phyloP scores from a whole-genome alignment of 352 stramenopile species.

The Pythium monospermum region DNA sequence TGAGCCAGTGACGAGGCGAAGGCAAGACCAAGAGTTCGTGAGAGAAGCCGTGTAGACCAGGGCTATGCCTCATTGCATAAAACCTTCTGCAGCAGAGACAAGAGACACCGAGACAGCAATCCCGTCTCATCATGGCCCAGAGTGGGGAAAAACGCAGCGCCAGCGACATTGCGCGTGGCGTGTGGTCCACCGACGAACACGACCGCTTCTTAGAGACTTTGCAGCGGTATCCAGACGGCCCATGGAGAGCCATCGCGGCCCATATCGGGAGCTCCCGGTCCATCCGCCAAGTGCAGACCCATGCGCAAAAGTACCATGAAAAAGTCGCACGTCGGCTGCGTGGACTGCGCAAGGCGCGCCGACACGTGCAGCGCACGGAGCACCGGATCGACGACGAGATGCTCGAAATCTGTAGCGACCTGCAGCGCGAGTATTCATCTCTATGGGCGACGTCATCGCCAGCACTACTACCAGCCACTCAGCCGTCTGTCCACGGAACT shows the following conservation, averaged over 20 bases:
- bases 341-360: constrained; percentile 3
- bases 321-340: constrained; percentile 11
- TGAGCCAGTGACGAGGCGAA: no score
- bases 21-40: no score
- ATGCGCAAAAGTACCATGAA: constrained; percentile 16
- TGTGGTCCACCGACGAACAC: constrained; percentile 19
- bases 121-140: no score
- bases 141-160: no score
- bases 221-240: constrained; percentile 13
- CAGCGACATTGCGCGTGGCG: background rate
- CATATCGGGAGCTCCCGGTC: constrained; percentile 12
- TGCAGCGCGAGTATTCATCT: constrained; percentile 7
- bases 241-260: constrained; percentile 4
- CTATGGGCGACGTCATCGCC: background rate
- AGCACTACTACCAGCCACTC: background rate
- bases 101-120: no score
- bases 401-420: constrained; percentile 10
- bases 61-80: no score
- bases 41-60: no score
- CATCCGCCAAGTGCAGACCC: constrained; percentile 12
- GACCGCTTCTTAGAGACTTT: constrained; percentile 18
- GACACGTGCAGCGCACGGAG: background rate
- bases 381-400: constrained; percentile 13
- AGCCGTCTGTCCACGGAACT: no score
- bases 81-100: no score